Base-by-base conservation (phyloP, 768 basidiomycete species). In the Lenzites betulinus region DNA sequence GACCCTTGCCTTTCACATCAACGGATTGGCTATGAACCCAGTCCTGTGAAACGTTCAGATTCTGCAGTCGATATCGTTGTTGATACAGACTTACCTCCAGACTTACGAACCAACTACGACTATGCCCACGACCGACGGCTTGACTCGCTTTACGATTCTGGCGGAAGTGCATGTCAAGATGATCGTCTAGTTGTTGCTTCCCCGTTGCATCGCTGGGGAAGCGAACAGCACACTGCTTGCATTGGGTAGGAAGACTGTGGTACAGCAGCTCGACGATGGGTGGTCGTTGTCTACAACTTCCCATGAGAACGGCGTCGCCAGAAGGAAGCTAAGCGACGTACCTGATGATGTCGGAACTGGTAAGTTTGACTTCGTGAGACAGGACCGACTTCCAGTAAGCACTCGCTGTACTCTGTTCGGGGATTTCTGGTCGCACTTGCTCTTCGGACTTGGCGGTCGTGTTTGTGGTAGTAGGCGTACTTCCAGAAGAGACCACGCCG, bases 111-210 rank as follows among this genome's bases (percentile, higher is more conserved):
- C 95, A 98, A 67, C 90, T 89, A 25, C 96, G 83, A 67, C 89
- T 92, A 66, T 94, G 88, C 38, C 93, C 94, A 60, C 96, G 83
- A 0, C 92, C 93, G 18, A 84, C 75, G 42, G 86, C 87, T 72
- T 90, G 88, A 68, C 80, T 86, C 26, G 88, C 86, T 73, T 90
- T 91, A 60, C 89, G 84, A 69, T 98, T 98, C 71, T 96, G 90
- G 71, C 88, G 82, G 77, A 97, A 98, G 74, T 99, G 96, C 89
- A 92, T 90, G 72, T 99, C 96, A 67, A 98, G 81, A 71, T 99
- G 97, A 59, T 88, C 85, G 67, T 95, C 85, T 80, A 95, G 82
- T 39, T 77, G 79, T 71, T 86, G 88, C 76, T 88, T 92, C 61
- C 92, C 94, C 54, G 78, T 67, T 26, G 76, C 70, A 30, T 83